These are phyloP conservation scores for Panicum miliaceum DNA, from an alignment of 176 grass and related monocot species.

Conservation along the genomic window DNA sequence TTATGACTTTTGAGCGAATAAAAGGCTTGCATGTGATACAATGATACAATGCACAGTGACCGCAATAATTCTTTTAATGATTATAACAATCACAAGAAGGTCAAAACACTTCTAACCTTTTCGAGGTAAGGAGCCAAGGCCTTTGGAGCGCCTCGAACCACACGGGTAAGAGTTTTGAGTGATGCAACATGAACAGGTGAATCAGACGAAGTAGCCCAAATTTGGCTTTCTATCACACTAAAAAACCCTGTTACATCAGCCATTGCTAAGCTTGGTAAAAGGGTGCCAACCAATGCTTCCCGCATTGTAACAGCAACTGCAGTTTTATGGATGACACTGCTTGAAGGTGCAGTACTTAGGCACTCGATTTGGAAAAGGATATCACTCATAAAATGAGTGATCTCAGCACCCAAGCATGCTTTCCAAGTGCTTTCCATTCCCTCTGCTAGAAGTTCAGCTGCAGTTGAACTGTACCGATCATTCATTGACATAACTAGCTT, in stretches of 20 bases:
- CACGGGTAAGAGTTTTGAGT: constrained; percentile 81
- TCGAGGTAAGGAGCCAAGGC: constrained; percentile 75
- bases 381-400: constrained; percentile 81
- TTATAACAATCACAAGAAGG: constrained; percentile 5
- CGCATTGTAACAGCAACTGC: constrained; percentile 67
- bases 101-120: constrained; percentile 63
- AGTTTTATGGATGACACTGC: constrained; percentile 58
- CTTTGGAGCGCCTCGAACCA: constrained; percentile 79
- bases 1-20: constrained; percentile 1
- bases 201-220: constrained; percentile 91
- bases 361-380: constrained; percentile 97
- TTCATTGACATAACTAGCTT: constrained; percentile 97
- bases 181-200: constrained; percentile 88
- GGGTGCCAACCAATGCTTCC: constrained; percentile 73
- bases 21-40: constrained; percentile 8
- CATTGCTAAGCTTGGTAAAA: constrained; percentile 92
- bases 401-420: constrained; percentile 71
- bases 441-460: constrained; percentile 92
- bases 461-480: constrained; percentile 86
- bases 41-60: constrained; percentile 16
- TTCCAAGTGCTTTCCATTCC: constrained; percentile 97
- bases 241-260: constrained; percentile 86
- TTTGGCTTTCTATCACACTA: constrained; percentile 87
- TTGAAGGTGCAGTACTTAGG: constrained; percentile 64
- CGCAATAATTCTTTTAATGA: constrained; percentile 1